These are phyloP conservation scores for Scedosporium boydii DNA, from an alignment of 2,329 filamentous ascomycete species.

Conservation along the genomic window DNA sequence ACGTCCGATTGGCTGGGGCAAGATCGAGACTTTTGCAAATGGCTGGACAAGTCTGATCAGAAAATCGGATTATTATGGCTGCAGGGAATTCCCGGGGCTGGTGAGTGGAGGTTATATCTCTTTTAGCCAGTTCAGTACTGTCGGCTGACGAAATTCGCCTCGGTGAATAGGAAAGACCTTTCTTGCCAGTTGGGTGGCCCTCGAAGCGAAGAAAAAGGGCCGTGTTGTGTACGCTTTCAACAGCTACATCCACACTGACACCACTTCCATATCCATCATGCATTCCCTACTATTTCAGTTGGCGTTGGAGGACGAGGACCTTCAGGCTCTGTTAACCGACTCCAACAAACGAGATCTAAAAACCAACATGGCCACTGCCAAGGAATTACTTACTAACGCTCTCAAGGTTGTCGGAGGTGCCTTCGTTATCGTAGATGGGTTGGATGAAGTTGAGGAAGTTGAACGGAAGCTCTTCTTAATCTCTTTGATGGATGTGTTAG, in stretches of 20 bases:
- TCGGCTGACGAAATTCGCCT: not conserved
- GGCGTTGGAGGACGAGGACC: not conserved
- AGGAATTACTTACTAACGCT: not conserved
- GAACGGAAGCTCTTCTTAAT: not conserved
- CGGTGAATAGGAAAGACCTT: not conserved
- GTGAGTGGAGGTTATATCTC: not conserved
- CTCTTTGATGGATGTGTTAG: not conserved
- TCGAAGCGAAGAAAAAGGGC: not conserved
- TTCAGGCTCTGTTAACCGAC: not conserved
- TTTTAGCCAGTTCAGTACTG: not conserved
- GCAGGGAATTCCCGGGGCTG: not conserved
- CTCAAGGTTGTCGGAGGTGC: not conserved
- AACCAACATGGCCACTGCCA: not conserved
- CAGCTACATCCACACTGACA: not conserved
- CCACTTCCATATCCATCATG: not conserved
- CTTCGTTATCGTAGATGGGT: not conserved
- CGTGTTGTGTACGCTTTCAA: not conserved
- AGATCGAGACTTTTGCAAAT: not conserved
- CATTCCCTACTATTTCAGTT: slow-evolving; percentile 1
- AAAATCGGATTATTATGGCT: not conserved
- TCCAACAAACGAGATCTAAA: slow-evolving; percentile 1
- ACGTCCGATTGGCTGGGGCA: not conserved
- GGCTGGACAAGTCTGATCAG: not conserved
- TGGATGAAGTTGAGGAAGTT: not conserved
- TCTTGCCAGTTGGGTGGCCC: not conserved